Conservation (phyloP, 257 asterid genomes). For the Eucommia ulmoides region DNA sequence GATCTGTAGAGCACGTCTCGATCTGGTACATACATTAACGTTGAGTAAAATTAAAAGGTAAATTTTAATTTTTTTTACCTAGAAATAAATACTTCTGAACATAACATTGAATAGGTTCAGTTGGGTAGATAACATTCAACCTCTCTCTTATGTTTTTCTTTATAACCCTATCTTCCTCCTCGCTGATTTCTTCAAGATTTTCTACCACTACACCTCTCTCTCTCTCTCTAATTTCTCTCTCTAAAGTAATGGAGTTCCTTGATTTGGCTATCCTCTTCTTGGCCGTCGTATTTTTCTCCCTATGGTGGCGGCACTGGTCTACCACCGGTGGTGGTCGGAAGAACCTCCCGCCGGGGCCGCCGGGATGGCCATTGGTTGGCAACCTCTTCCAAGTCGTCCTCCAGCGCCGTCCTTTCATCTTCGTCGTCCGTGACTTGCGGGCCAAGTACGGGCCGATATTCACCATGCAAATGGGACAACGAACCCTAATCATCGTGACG, state of each 20-base stretch:
- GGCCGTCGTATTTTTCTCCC: slow-evolving; percentile 27
- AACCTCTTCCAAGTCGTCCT: slow-evolving; percentile 74
- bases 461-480: slow-evolving; percentile 95
- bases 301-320: slow-evolving; percentile 72
- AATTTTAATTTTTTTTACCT: too few species aligned
- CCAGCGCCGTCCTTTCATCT: slow-evolving; percentile 72
- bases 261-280: slow-evolving; percentile 30
- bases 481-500: slow-evolving; percentile 60
- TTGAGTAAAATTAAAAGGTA: too few species aligned
- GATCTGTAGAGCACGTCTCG: too few species aligned
- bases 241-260: slow-evolving; percentile 27
- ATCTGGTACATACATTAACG: too few species aligned
- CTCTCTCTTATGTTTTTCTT: too few species aligned
- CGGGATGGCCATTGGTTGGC: slow-evolving; percentile 95
- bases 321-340: slow-evolving; percentile 22
- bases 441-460: slow-evolving; percentile 76
- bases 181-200: too few species aligned
- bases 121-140: too few species aligned
- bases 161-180: too few species aligned
- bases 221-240: not conserved
- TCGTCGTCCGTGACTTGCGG: slow-evolving; percentile 59
- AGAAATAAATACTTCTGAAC: too few species aligned
- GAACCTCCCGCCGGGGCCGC: slow-evolving; percentile 92
- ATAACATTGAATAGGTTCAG: too few species aligned
- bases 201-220: not conserved